phyloP scores from a whole-genome alignment of 257 asterid species.

The Linderniella brevidens region DNA sequence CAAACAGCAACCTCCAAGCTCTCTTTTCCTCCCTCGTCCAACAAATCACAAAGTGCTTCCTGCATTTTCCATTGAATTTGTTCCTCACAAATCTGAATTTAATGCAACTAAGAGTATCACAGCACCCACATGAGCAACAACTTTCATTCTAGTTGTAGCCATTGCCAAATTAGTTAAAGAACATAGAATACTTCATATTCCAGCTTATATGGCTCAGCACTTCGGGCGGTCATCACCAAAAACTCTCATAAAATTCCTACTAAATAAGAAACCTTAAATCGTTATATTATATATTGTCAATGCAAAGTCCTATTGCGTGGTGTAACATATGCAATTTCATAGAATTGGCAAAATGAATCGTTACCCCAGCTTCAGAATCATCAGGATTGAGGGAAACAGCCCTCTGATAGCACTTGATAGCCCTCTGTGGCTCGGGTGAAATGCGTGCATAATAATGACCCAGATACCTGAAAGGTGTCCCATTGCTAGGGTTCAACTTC shows the following conservation, averaged over 20 bases:
- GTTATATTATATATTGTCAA: background rate
- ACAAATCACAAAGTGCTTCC: conserved; percentile 74
- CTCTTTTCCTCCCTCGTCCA: conserved; percentile 59
- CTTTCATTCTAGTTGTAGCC: background rate
- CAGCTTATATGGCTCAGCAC: no score
- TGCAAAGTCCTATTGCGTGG: background rate
- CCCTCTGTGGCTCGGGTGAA: conserved; percentile 59
- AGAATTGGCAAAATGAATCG: background rate
- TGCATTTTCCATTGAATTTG: conserved; percentile 14
- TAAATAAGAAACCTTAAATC: background rate
- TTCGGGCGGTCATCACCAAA: no score
- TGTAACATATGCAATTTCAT: background rate
- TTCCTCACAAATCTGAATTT: background rate
- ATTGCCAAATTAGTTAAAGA: no score
- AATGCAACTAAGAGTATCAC: conserved; percentile 2
- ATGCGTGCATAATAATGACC: conserved; percentile 58
- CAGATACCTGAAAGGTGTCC: conserved; percentile 61
- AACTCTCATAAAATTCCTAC: no score
- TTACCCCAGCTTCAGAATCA: conserved; percentile 71
- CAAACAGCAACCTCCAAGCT: conserved; percentile 70
- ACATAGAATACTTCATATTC: no score
- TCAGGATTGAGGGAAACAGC: conserved; percentile 78
- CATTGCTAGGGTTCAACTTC: conserved; percentile 67
- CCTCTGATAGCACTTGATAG: conserved; percentile 85
- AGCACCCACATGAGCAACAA: background rate